Base-by-base conservation (phyloP, 2,329 filamentous ascomycete genomes). In the Diaporthe ampelina region DNA sequence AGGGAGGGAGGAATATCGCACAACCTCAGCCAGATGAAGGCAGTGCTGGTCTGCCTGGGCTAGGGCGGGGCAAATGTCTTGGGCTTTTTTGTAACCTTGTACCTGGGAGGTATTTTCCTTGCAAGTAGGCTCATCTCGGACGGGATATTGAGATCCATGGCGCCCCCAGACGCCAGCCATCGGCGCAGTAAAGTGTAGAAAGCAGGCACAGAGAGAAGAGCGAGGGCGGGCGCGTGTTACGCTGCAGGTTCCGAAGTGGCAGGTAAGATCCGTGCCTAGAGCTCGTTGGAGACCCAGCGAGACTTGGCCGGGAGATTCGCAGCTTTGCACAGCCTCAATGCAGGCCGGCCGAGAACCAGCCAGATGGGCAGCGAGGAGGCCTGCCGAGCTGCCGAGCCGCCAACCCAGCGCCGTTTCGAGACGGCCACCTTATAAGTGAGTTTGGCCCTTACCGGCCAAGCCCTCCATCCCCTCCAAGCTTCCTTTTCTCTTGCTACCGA, bases 21-120 rank as follows among this genome's bases (percentile, higher is more conserved):
- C 21, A 11, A 63, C 24, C 29, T 43, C 24, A 48, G 59, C 59
- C 40, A 48, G 37, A 24, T 45, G 40, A 61, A n/a, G 56, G 29
- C 56, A 59, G 73, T 74, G 29, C 45, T 48, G 26, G 35, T 61
- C 54, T 74, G 73, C 73, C 70, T 74, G 54, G 73, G 15, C 70
- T 7, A 43, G 24, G 70, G 69, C 54, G 48, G 43, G 54, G 37
- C 45, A 73, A 26, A 65, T 48, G 70, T 69, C 73, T 74, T 68
- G 54, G 54, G 19, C 6, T 19, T 43, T 15, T 17, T 6, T 43
- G 40, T 43, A 43, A 19, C 15, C 13, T 19, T 17, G 40, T 43
- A 43, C 40, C 40, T 43, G 15, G 40, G 15, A 35, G 50, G 52
- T 58, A 70, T 29, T 43, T 43, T 7, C 1, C 15, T 4, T 4